Percentiles rank a stretch among this genome's conserved stretches.
phyloP scores from a whole-genome alignment of 495 filamentous ascomycete genomes.

The Aspergillus nanangensis region DNA sequence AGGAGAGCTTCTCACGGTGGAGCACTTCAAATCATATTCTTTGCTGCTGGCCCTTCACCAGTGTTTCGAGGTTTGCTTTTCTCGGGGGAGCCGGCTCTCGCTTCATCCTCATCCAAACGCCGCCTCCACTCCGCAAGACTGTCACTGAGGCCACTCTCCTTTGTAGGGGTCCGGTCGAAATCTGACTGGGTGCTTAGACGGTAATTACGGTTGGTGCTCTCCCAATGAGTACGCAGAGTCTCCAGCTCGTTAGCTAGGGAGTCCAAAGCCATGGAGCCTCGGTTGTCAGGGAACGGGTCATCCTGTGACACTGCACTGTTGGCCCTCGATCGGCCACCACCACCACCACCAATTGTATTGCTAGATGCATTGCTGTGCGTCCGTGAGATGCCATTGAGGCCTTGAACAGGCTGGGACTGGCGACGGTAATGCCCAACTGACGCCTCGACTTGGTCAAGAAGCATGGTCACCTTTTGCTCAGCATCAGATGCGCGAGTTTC shows the following conservation, averaged over 20 bases:
- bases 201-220: conserved; percentile 91
- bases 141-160: conserved; percentile 55
- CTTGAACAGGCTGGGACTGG: conserved; percentile 55
- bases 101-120: conserved; percentile 62
- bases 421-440: conserved; percentile 94
- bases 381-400: conserved; percentile 37
- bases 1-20: too few species aligned
- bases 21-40: conserved; percentile 36
- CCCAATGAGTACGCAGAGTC: conserved; percentile 83
- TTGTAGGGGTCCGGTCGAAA: conserved; percentile 64
- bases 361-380: conserved; percentile 44
- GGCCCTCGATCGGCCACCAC: conserved; percentile 30
- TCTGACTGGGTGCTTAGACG: conserved; percentile 81
- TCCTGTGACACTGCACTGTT: conserved; percentile 50
- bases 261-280: conserved; percentile 84
- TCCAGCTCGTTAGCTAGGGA: conserved; percentile 90
- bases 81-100: conserved; percentile 21
- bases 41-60: conserved; percentile 14
- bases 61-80: conserved; percentile 24
- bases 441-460: conserved; percentile 88
- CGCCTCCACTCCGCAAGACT: conserved; percentile 73
- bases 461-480: conserved; percentile 85
- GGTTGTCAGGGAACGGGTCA: conserved; percentile 58
- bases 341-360: conserved; percentile 28
- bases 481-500: conserved; percentile 83